Percentiles rank a stretch among this genome's conserved stretches.
Conservation (phyloP, 2,329 filamentous ascomycete genomes). For the Lojkania enalia region DNA sequence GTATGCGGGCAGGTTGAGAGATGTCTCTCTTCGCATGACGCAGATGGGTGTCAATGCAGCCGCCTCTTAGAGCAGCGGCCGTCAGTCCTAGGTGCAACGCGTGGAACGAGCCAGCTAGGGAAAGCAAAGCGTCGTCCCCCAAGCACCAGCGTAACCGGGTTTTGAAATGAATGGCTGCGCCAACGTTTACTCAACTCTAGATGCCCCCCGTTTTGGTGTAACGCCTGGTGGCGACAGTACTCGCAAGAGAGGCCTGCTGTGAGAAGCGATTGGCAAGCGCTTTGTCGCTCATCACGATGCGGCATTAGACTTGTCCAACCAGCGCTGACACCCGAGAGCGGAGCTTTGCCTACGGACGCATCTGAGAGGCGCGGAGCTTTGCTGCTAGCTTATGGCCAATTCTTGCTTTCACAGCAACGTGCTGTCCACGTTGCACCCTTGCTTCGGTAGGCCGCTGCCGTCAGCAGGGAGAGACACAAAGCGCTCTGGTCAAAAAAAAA, state of each 20-base stretch:
- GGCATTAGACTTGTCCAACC: conserved; percentile 20
- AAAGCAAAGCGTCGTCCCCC: conserved; percentile 18
- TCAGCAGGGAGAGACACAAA: conserved; percentile 8
- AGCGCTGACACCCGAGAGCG: conserved; percentile 26
- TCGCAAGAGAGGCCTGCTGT: conserved; percentile 1
- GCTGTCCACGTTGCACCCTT: conserved; percentile 42
- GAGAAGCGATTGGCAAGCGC: conserved; percentile 12
- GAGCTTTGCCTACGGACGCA: conserved; percentile 17
- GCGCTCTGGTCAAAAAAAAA: background rate
- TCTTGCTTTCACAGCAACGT: conserved; percentile 34
- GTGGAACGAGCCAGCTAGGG: conserved; percentile 15
- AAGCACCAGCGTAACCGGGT: conserved; percentile 21
- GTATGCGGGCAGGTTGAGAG: conserved; percentile 19
- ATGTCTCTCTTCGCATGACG: conserved; percentile 22
- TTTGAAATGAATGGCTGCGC: conserved; percentile 34
- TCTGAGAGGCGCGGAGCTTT: conserved; percentile 35
- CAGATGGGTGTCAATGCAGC: conserved; percentile 26
- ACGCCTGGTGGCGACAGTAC: conserved; percentile 23
- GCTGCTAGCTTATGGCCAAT: conserved; percentile 16
- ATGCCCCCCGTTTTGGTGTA: conserved; percentile 35
- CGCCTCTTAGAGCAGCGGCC: conserved; percentile 13
- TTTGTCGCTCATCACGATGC: background rate
- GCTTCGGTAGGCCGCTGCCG: conserved; percentile 17
- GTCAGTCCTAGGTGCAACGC: conserved; percentile 11
- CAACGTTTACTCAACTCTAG: conserved; percentile 34